Percentiles rank a stretch among this genome's conserved stretches.
Conservation (phyloP, 2,329 filamentous ascomycete species). For the Nothomitra cinnamomea region DNA sequence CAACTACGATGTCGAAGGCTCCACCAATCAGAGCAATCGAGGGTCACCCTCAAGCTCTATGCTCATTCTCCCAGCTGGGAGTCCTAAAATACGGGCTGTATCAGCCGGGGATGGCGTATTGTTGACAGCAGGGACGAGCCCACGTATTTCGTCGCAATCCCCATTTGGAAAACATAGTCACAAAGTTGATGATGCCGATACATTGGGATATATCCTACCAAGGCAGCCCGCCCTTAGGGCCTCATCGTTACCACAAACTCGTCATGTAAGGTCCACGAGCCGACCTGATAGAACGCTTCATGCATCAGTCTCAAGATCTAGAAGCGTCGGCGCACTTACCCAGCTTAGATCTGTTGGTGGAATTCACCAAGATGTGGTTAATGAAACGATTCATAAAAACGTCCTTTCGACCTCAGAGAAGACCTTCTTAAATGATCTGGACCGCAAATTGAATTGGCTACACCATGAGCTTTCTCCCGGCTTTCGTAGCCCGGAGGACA, state of each 20-base stretch:
- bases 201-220: too few relatives aligned
- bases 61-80: neutral
- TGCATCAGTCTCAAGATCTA: neutral
- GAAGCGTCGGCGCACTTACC: neutral
- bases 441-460: constrained; percentile 4
- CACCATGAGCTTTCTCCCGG: constrained; percentile 2
- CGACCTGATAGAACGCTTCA: neutral
- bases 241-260: neutral
- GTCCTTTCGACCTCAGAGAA: neutral
- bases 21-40: neutral
- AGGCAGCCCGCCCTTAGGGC: neutral
- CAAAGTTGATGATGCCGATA: too few relatives aligned
- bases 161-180: neutral
- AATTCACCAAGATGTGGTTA: neutral
- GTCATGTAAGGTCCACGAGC: neutral
- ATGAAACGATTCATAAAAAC: neutral
- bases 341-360: neutral
- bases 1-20: neutral
- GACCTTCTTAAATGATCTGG: neutral
- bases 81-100: neutral
- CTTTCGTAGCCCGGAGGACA: constrained; percentile 2
- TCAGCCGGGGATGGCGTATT: neutral
- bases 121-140: neutral
- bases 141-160: neutral
- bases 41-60: neutral